A percentile compares a stretch with the other conserved stretches of the same genome.
These are phyloP conservation scores for Aureoboletus auriporus DNA, from an alignment of 768 basidiomycete genomes.

Conservation along the genomic window DNA sequence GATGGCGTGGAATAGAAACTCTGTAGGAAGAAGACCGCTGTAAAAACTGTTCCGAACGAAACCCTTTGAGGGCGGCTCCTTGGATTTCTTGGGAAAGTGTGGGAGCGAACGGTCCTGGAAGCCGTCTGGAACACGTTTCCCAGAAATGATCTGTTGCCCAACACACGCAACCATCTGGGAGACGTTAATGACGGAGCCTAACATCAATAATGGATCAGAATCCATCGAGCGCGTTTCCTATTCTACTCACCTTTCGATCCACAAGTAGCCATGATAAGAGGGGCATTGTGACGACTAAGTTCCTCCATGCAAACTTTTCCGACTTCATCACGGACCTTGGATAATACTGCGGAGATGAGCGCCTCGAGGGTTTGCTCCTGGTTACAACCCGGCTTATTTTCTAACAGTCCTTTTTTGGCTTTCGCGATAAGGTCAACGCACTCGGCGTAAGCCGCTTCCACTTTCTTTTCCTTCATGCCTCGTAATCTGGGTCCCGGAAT, in stretches of 20 bases:
- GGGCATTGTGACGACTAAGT: slow-evolving; percentile 94
- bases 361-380: slow-evolving; percentile 97
- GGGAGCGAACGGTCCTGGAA: slow-evolving; percentile 99
- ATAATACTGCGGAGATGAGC: slow-evolving; percentile 89
- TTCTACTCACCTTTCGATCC: slow-evolving; percentile 83
- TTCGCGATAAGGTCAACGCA: slow-evolving; percentile 84
- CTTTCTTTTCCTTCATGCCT: slow-evolving; percentile 76
- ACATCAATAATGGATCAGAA: slow-evolving; percentile 2
- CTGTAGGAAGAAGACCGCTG: slow-evolving; percentile 85
- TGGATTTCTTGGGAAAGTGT: slow-evolving; percentile 96
- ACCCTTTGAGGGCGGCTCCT: slow-evolving; percentile 94
- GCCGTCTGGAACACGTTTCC: slow-evolving; percentile 96
- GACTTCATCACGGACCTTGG: slow-evolving; percentile 92
- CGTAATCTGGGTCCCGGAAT: slow-evolving; percentile 89
- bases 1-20: slow-evolving; percentile 98
- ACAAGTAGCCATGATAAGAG: slow-evolving; percentile 98
- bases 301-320: slow-evolving; percentile 98
- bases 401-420: slow-evolving; percentile 87
- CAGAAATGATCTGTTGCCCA: slow-evolving; percentile 97
- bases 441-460: slow-evolving; percentile 83
- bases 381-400: slow-evolving; percentile 97
- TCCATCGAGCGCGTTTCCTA: not conserved
- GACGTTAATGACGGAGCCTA: slow-evolving; percentile 97
- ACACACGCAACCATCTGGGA: slow-evolving; percentile 99
- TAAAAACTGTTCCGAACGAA: slow-evolving; percentile 98